Base-by-base conservation (phyloP, 2,329 filamentous ascomycete genomes). In the Ceratocystiopsis sp. region DNA sequence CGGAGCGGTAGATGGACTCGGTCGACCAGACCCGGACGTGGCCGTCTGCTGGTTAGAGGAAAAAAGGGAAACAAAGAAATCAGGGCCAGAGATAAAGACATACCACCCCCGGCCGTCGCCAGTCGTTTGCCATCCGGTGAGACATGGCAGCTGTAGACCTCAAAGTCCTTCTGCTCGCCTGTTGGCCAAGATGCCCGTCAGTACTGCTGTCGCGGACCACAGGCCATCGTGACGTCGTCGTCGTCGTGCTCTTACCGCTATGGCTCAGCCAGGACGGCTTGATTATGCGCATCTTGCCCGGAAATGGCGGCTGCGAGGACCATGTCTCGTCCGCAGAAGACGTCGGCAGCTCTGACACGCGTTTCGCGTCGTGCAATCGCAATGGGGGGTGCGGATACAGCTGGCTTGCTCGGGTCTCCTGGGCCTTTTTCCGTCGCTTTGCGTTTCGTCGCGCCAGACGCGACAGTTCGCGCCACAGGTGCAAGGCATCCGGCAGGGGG, bases 11-110 rank as follows among this genome's bases (percentile, higher is more conserved):
- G 57, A 98, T 85, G 45, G 91, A 81, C 53, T 96, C 89, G 46
- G 84, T 95, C 18, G 89, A 95, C 91, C 91, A 98, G 54, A 98
- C 84, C 50, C 93, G 82, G 48, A 98, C 91, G 60, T 95, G 85
- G 57, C 91, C 89, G 69, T 98, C 91, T 60, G 21, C 25, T n/a
- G 14, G 11, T 82, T 53, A 35, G 38, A 21, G 15, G 15, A 11
- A 4, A 34, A 32, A 8, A 39, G 10, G 18, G 29, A 18, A 14
- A 14, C 15, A 37, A 19, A 34, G 16, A 12, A 16, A 21, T 14
- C 19, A 43, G 29, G 19, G 25, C 13, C 2, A 34, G 15, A 33
- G 11, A 34, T 39, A 13, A 16, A 37, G 2, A n/a, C 76, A 60
- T 66, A 86, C 81, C 82, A 72, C 91, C 89, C 54, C 87, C 91